Conservation (phyloP, 139 green algal species). For the Nannochloris sp. region DNA sequence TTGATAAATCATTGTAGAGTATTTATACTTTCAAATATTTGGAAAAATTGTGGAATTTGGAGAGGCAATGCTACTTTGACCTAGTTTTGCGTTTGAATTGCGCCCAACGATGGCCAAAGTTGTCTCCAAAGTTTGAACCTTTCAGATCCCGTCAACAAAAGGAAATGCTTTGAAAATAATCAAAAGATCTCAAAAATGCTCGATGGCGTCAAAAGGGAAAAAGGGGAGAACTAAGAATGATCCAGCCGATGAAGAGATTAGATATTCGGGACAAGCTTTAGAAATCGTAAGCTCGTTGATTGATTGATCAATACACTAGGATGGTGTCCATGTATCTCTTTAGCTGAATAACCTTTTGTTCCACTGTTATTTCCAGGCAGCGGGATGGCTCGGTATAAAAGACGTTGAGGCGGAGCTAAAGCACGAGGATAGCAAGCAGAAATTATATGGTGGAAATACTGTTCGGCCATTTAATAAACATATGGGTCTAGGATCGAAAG, state of each 20-base stretch:
- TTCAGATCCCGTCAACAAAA: too few relatives aligned
- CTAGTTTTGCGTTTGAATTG: too few relatives aligned
- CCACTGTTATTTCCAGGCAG: slow-evolving; percentile 2
- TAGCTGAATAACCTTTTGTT: not conserved
- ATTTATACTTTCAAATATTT: too few relatives aligned
- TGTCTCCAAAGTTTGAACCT: too few relatives aligned
- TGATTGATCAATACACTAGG: not conserved
- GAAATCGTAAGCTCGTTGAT: not conserved
- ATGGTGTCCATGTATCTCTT: not conserved
- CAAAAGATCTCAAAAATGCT: too few relatives aligned
- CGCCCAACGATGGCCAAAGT: too few relatives aligned
- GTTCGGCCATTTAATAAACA: not conserved
- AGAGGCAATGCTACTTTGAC: too few relatives aligned
- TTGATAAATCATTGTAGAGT: too few relatives aligned
- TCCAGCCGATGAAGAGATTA: not conserved
- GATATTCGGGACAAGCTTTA: not conserved
- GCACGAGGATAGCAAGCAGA: not conserved
- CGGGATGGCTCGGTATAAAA: slow-evolving; percentile 10
- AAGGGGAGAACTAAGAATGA: too few relatives aligned
- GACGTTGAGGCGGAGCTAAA: slow-evolving; percentile 11
- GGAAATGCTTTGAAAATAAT: too few relatives aligned
- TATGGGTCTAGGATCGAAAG: not conserved
- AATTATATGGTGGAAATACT: not conserved
- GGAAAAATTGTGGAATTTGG: too few relatives aligned
- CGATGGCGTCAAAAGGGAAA: too few relatives aligned